These are phyloP conservation scores for Lunularia cruciata DNA, from an alignment of 225 moss, liverwort and hornwort genomes.

Conservation along the genomic window DNA sequence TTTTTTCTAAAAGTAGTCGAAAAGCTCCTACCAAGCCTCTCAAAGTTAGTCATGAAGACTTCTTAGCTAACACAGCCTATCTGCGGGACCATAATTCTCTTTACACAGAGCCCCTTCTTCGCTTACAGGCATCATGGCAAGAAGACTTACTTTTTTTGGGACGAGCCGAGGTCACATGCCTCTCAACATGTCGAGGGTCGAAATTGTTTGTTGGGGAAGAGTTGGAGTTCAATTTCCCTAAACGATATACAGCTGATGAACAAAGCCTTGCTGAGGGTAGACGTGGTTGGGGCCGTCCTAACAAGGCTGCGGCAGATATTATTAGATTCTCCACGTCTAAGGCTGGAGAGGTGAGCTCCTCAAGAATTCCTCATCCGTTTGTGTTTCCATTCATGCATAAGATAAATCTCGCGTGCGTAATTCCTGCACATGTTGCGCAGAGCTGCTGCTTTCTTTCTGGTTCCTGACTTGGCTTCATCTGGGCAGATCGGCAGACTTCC, in stretches of 20 bases:
- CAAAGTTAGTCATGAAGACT: too few relatives aligned
- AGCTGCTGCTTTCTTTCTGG: too few relatives aligned
- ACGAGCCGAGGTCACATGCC: slow-evolving; percentile 57
- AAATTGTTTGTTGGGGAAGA: slow-evolving; percentile 63
- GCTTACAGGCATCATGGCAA: slow-evolving; percentile 24
- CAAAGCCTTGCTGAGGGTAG: slow-evolving; percentile 29
- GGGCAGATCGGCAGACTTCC: too few relatives aligned
- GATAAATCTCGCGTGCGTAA: too few relatives aligned
- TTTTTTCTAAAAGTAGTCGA: too few relatives aligned
- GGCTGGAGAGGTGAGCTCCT: slow-evolving; percentile 63
- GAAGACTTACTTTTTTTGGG: slow-evolving; percentile 71
- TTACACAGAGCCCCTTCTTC: slow-evolving; percentile 19
- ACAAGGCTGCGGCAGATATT: slow-evolving; percentile 62
- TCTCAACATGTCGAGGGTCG: slow-evolving; percentile 76
- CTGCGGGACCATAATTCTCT: background rate
- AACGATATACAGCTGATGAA: slow-evolving; percentile 18
- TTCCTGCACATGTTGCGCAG: slow-evolving; percentile 84
- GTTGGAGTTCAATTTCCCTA: slow-evolving; percentile 73
- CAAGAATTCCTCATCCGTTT: too few relatives aligned
- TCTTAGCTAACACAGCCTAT: too few relatives aligned
- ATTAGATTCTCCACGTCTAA: slow-evolving; percentile 77
- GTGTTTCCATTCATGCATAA: too few relatives aligned
- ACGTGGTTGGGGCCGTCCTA: slow-evolving; percentile 63
- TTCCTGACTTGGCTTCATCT: too few relatives aligned
- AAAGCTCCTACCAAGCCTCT: too few relatives aligned